Percentiles rank a stretch among this genome's conserved stretches.
These are phyloP conservation scores for Suillus spraguei DNA, from an alignment of 768 basidiomycete species.

Conservation along the genomic window DNA sequence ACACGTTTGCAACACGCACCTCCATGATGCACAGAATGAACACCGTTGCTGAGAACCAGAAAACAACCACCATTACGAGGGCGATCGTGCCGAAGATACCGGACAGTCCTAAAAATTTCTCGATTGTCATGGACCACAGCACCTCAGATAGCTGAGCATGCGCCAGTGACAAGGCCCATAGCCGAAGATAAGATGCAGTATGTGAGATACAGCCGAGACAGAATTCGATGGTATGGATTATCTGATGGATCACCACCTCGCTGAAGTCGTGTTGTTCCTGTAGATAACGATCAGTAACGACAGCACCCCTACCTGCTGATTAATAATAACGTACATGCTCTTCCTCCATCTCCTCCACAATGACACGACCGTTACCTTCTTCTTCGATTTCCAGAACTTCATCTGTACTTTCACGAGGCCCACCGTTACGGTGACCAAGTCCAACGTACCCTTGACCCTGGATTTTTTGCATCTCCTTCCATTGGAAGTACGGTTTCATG, in stretches of 20 bases:
- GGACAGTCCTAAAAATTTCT: slow-evolving; percentile 56
- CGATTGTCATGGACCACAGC: slow-evolving; percentile 88
- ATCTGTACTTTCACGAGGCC: slow-evolving; percentile 54
- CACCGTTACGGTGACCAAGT: slow-evolving; percentile 58
- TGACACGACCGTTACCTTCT: slow-evolving; percentile 74
- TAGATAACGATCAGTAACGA: slow-evolving; percentile 16
- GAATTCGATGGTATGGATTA: slow-evolving; percentile 99
- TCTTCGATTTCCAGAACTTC: slow-evolving; percentile 75
- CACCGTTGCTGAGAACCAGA: slow-evolving; percentile 86
- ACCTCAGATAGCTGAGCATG: slow-evolving; percentile 98
- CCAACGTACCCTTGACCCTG: slow-evolving; percentile 85
- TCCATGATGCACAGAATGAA: slow-evolving; percentile 92
- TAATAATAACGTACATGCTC: slow-evolving; percentile 62
- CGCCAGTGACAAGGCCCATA: slow-evolving; percentile 97
- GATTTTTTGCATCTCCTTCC: slow-evolving; percentile 86
- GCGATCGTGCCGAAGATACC: slow-evolving; percentile 62
- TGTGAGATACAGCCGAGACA: slow-evolving; percentile 99
- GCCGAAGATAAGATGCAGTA: slow-evolving; percentile 89
- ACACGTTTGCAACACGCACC: slow-evolving; percentile 50
- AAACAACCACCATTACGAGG: slow-evolving; percentile 48
- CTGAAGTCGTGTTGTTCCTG: slow-evolving; percentile 90
- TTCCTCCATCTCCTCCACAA: slow-evolving; percentile 68
- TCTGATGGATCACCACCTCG: slow-evolving; percentile 94
- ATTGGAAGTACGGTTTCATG: slow-evolving; percentile 88
- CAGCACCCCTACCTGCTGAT: slow-evolving; percentile 13